Conservation (phyloP, 768 basidiomycete species). For the Suillus luteus region DNA sequence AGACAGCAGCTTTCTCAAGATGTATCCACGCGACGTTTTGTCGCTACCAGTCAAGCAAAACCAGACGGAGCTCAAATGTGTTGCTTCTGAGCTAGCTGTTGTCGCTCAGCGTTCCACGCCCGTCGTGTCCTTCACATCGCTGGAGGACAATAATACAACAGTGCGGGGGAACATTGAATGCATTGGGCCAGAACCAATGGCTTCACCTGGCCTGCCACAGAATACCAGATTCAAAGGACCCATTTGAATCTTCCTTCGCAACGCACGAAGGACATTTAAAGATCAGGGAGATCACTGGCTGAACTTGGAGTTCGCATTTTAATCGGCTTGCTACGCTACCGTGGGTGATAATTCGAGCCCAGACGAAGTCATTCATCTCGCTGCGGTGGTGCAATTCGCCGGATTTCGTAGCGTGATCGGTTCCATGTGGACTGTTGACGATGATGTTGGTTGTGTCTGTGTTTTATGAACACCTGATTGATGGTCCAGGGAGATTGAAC, state of each 20-base stretch:
- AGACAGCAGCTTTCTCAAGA: constrained; percentile 18
- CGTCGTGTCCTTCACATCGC: constrained; percentile 11
- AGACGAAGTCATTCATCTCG: constrained; percentile 25
- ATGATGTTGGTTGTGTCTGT: constrained; percentile 15
- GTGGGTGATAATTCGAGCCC: constrained; percentile 19
- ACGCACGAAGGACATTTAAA: constrained; percentile 18
- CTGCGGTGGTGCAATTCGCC: constrained; percentile 23
- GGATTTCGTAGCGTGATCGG: constrained; percentile 25
- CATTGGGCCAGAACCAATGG: constrained; percentile 9
- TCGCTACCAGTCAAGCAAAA: constrained; percentile 1
- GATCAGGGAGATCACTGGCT: constrained; percentile 10
- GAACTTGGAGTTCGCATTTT: constrained; percentile 21
- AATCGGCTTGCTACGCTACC: constrained; percentile 28
- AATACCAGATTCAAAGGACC: constrained; percentile 29
- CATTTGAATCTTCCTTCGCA: constrained; percentile 24
- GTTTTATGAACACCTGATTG: not conserved
- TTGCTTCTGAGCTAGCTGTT: not conserved
- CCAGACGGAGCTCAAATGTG: not conserved
- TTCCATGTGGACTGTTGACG: constrained; percentile 27
- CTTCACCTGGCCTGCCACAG: constrained; percentile 42
- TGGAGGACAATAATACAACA: not conserved
- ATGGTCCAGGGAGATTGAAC: not conserved
- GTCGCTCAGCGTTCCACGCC: not conserved
- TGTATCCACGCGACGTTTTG: not conserved
- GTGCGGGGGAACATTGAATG: not conserved